These are phyloP conservation scores for Metschnikowia chrysomelidarum DNA, from an alignment of 805 yeast species.

Conservation along the genomic window DNA sequence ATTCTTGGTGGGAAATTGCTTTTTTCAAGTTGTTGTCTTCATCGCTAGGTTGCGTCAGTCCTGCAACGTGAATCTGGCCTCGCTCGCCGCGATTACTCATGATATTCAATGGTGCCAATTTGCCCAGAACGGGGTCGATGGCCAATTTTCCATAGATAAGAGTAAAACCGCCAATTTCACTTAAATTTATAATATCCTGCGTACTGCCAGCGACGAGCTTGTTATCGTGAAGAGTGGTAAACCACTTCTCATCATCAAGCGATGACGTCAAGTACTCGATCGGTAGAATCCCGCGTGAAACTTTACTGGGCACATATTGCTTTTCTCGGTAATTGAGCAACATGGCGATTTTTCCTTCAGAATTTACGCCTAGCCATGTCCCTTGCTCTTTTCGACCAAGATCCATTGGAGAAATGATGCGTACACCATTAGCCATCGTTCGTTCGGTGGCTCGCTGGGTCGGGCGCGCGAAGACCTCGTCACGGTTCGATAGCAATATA, in stretches of 20 bases:
- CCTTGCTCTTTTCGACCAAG: constrained; percentile 73
- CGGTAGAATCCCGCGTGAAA: constrained; percentile 56
- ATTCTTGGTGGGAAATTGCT: constrained; percentile 26
- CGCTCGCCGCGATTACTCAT: constrained; percentile 51
- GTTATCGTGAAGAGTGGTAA: constrained; percentile 24
- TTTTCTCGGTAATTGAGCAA: constrained; percentile 72
- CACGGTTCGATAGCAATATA: constrained; percentile 78
- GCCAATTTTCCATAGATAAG: constrained; percentile 53
- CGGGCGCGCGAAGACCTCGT: constrained; percentile 74
- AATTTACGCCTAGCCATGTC: constrained; percentile 84
- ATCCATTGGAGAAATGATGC: constrained; percentile 69
- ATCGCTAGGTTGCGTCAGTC: constrained; percentile 5
- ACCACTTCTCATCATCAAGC: constrained; percentile 45
- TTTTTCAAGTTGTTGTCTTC: constrained; percentile 8
- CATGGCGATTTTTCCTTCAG: constrained; percentile 60
- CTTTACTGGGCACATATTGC: constrained; percentile 24
- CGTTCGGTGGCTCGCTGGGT: constrained; percentile 56
- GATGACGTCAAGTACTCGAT: constrained; percentile 40
- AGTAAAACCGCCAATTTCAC: constrained; percentile 60
- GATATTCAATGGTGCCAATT: constrained; percentile 39
- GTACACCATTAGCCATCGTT: constrained; percentile 28
- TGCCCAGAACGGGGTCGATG: constrained; percentile 21
- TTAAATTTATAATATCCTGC: constrained; percentile 15
- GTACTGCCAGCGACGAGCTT: constrained; percentile 23
- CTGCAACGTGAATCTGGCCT: constrained; percentile 28